These are phyloP conservation scores for Pythium aphanidermatum DNA, from an alignment of 352 stramenopile genomes.

Conservation along the genomic window DNA sequence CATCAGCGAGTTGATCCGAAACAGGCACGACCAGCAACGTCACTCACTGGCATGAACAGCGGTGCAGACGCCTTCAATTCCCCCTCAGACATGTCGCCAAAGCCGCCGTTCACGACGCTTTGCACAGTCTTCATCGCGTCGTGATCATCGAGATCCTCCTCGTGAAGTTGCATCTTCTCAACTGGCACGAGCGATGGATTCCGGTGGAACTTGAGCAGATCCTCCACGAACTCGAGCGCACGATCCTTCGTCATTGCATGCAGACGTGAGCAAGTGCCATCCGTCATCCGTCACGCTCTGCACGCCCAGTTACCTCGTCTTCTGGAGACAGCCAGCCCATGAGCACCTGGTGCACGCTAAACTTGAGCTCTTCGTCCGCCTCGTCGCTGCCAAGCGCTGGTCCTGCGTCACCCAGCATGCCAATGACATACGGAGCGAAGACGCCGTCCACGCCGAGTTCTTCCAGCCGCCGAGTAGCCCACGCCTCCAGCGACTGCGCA, in stretches of 20 bases:
- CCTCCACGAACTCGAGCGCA: conserved; percentile 64
- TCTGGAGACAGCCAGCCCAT: conserved; percentile 79
- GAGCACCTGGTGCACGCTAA: conserved; percentile 76
- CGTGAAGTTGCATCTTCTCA: conserved; percentile 21
- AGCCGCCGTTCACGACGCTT: conserved; percentile 5
- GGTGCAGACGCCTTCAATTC: conserved; percentile 73
- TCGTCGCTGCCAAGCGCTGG: conserved; percentile 26
- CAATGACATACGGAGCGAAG: conserved; percentile 80
- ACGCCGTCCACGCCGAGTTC: conserved; percentile 72
- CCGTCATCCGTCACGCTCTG: not conserved
- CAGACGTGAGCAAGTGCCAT: too few relatives aligned
- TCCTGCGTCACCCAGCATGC: conserved; percentile 57
- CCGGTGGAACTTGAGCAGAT: conserved; percentile 47
- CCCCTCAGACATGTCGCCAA: conserved; percentile 17
- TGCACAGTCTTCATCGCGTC: conserved; percentile 5
- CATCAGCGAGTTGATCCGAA: not conserved
- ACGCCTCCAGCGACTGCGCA: conserved; percentile 44
- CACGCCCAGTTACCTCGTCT: conserved; percentile 40
- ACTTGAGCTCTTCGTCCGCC: conserved; percentile 45
- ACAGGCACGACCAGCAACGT: not conserved
- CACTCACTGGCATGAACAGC: conserved; percentile 46
- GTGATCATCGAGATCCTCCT: too few relatives aligned
- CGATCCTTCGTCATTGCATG: conserved; percentile 25
- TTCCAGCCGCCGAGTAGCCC: conserved; percentile 58
- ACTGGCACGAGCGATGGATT: conserved; percentile 51